A percentile compares a stretch with the other conserved stretches of the same genome.
Conservation (phyloP, 306 rosid species). For the Citrullus amarus region DNA sequence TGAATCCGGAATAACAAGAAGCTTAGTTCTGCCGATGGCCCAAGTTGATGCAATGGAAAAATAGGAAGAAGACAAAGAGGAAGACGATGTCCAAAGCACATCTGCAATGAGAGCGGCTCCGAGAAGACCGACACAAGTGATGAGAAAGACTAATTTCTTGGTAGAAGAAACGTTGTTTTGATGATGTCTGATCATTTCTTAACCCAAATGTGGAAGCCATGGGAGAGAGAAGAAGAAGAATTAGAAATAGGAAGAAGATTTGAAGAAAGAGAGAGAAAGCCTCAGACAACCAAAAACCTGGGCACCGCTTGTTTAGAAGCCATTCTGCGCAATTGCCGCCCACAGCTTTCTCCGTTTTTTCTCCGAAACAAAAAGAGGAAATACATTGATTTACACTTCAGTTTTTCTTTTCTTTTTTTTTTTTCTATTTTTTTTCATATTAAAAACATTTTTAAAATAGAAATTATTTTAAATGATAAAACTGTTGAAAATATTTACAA, state of each 20-base stretch:
- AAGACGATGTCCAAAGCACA: conserved; percentile 46
- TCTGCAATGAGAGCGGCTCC: conserved; percentile 32
- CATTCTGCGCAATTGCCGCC: background rate
- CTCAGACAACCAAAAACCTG: conserved; percentile 16
- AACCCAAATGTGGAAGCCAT: background rate
- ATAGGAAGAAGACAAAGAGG: conserved; percentile 15
- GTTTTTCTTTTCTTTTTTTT: background rate
- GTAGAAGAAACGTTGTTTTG: conserved; percentile 21
- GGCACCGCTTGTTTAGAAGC: conserved; percentile 47
- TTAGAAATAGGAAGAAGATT: background rate
- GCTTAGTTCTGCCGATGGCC: conserved; percentile 18
- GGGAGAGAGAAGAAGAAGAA: background rate
- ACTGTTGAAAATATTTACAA: no score
- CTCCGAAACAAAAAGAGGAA: background rate
- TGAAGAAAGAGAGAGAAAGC: background rate
- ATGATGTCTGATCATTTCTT: conserved; percentile 29
- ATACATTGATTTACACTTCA: background rate
- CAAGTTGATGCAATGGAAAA: conserved; percentile 32
- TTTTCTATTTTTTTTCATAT: no score
- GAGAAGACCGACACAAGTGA: conserved; percentile 27
- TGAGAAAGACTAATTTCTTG: conserved; percentile 20
- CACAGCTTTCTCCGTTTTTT: background rate
- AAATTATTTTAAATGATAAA: no score
- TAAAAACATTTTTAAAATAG: no score
- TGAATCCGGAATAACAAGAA: conserved; percentile 18